Evolutionary conservation across 805 yeast genomes (phyloP), one percentile per base, ranked within the genome.

Genomic region (Saccharomycopsis amapae): DNA sequence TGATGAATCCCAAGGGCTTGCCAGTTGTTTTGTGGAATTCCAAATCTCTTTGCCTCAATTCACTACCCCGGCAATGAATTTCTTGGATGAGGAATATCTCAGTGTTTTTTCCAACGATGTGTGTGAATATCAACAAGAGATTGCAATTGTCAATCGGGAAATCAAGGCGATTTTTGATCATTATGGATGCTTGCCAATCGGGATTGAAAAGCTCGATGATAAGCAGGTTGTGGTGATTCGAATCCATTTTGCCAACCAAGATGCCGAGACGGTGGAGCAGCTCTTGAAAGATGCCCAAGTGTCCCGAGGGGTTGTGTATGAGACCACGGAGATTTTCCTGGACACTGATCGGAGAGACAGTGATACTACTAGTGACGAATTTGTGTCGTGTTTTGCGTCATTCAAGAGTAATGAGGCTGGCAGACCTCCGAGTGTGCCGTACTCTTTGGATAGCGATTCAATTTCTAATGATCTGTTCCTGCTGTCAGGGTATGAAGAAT

Each of bases 171-270:
- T 77, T 32, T 66, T 77, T 48, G 75, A 78, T 25, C 54, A 60
- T 2, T 74, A 80, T 46, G 93, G 93, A 2, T 78, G 79, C 51
- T 73, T 79, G 52, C 87, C 85, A 6, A 66, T 82, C 45, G 67
- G 77, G 39, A 62, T 74, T 44, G 68, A 67, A 38, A 56, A 62
- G 32, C 58, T 63, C 10, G 63, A 68, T 25, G 12, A 19, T n/a
- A 25, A 39, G 32, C 35, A 17, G 24, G 20, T 26, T 17, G 25
- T 36, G 17, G 30, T 46, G 41, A 61, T 78, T 42, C 65, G 81
- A 53, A 75, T 81, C 12, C 81, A 75, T 58, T 85, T 86, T 64
- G 87, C 90, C 28, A 84, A 82, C 58, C 71, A 82, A 49, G 86
- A 82, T 49, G 62, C 70, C 5, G 65, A 60, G 4, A 12, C 12